A percentile compares a stretch with the other conserved stretches of the same genome.
Conservation (phyloP, 2,329 filamentous ascomycete genomes). For the Monascus ruber region DNA sequence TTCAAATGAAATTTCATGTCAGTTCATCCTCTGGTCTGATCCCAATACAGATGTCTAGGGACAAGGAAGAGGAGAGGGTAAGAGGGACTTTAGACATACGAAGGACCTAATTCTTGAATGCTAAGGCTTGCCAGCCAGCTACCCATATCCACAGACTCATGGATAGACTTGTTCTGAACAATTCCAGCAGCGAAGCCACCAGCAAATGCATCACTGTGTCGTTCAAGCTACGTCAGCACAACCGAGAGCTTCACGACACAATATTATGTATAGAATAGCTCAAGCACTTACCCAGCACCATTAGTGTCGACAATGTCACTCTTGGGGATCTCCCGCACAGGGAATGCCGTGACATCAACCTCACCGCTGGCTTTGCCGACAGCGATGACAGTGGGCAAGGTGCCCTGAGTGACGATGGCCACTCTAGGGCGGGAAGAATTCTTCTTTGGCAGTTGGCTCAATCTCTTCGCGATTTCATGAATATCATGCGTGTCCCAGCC, state of each 20-base stretch:
- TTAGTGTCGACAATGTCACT: slow-evolving; percentile 89
- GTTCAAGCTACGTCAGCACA: slow-evolving; percentile 5
- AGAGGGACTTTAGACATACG: slow-evolving; percentile 51
- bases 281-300: slow-evolving; percentile 57
- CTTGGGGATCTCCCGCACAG: slow-evolving; percentile 66
- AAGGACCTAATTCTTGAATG: slow-evolving; percentile 90
- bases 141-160: slow-evolving; percentile 74
- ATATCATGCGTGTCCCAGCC: slow-evolving; percentile 63
- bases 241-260: neutral
- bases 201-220: slow-evolving; percentile 72
- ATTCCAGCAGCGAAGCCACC: slow-evolving; percentile 87
- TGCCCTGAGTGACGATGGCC: slow-evolving; percentile 91
- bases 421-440: slow-evolving; percentile 74
- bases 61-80: neutral
- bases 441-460: slow-evolving; percentile 84
- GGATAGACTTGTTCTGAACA: slow-evolving; percentile 69
- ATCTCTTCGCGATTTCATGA: slow-evolving; percentile 69
- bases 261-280: neutral
- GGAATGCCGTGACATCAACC: slow-evolving; percentile 59
- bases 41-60: no score
- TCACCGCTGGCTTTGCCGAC: slow-evolving; percentile 54
- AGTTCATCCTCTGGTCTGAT: slow-evolving; percentile 2
- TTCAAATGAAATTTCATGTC: slow-evolving; percentile 9
- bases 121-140: slow-evolving; percentile 93
- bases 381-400: slow-evolving; percentile 77